phyloP scores from a whole-genome alignment of 352 stramenopile species.

The Thraustochytrium striatum region DNA sequence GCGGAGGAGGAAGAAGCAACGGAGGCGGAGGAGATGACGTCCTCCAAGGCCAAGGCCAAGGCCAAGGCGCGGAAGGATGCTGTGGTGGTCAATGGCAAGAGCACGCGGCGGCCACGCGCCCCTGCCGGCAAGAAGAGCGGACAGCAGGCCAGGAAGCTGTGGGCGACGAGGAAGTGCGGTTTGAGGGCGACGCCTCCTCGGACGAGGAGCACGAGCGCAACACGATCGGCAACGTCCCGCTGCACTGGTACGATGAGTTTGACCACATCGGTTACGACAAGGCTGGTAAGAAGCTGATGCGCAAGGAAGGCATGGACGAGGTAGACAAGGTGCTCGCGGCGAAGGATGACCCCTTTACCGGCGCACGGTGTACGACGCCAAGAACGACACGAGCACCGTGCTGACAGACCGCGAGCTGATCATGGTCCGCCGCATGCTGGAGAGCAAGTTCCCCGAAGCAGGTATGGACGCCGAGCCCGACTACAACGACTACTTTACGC shows the following conservation, averaged over 20 bases:
- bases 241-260: constrained; percentile 99
- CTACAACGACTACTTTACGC: constrained; percentile 79
- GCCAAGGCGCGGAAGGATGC: not conserved
- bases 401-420: constrained; percentile 93
- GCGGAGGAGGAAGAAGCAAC: constrained; percentile 55
- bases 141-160: constrained; percentile 62
- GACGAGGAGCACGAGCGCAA: constrained; percentile 95
- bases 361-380: constrained; percentile 94
- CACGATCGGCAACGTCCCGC: constrained; percentile 94
- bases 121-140: constrained; percentile 53
- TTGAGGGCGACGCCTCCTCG: constrained; percentile 96
- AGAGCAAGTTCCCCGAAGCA: constrained; percentile 78
- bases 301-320: constrained; percentile 75
- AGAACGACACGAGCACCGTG: constrained; percentile 96
- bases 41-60: not conserved
- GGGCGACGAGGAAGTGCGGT: constrained; percentile 67
- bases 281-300: constrained; percentile 91
- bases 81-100: constrained; percentile 66
- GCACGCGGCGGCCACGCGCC: constrained; percentile 41
- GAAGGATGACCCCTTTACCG: constrained; percentile 76
- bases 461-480: constrained; percentile 85
- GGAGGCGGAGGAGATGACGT: not conserved
- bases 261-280: constrained; percentile 99
- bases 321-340: constrained; percentile 68
- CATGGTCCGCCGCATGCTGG: constrained; percentile 94